These are phyloP conservation scores for Nicotiana benthamiana DNA, from an alignment of 257 asterid species.

Conservation along the genomic window DNA sequence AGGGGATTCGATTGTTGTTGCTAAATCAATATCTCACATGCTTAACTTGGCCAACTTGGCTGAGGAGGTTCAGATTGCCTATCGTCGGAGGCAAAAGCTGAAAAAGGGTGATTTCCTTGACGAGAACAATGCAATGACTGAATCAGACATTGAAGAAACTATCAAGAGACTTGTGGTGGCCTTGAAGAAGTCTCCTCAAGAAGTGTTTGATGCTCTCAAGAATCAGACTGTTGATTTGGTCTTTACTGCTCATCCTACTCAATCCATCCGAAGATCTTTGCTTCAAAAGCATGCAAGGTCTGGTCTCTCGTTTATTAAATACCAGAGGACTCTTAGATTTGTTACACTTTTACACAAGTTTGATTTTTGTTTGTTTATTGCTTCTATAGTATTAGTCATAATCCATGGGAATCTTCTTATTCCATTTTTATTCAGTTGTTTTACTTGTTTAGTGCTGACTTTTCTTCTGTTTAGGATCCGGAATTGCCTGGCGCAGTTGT, in stretches of 20 bases:
- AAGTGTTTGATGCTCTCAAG: conserved; percentile 43
- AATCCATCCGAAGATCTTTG: conserved; percentile 40
- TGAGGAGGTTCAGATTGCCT: conserved; percentile 45
- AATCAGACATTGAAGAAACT: conserved; percentile 45
- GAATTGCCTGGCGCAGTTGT: conserved; percentile 40
- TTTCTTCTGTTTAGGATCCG: conserved; percentile 25
- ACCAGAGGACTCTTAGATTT: too few relatives aligned
- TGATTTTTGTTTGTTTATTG: background rate
- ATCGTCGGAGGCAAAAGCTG: conserved; percentile 28
- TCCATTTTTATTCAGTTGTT: background rate
- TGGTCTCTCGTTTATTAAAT: background rate
- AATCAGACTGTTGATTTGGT: conserved; percentile 49
- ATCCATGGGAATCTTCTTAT: background rate
- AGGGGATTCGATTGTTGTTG: conserved; percentile 46
- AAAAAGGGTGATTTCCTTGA: conserved; percentile 33
- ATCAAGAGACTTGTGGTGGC: conserved; percentile 38
- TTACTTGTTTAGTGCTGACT: background rate
- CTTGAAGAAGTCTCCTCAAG: conserved; percentile 38
- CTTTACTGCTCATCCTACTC: conserved; percentile 50
- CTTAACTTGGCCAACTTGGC: conserved; percentile 49
- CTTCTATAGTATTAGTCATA: background rate
- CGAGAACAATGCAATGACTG: conserved; percentile 35
- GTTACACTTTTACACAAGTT: background rate
- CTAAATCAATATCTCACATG: conserved; percentile 45
- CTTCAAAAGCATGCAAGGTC: conserved; percentile 50